Conservation (phyloP, 192 early-diverging fungal genomes). For the Backusella mclennaniae region DNA sequence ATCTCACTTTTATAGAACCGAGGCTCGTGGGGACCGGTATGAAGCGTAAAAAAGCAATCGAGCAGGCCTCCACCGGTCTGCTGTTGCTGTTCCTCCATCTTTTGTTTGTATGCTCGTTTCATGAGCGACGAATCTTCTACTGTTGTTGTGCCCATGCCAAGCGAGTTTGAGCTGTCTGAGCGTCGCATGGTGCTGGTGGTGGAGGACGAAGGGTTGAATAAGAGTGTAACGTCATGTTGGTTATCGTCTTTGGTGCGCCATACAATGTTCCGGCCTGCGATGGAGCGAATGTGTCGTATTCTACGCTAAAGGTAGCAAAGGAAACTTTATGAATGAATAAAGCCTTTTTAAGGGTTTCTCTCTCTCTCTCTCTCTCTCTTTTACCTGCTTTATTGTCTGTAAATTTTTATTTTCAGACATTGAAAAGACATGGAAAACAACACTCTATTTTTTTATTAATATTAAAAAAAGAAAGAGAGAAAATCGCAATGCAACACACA, state of each 20-base stretch:
- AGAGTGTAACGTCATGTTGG: neutral
- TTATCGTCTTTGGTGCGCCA: conserved; percentile 9
- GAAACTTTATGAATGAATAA: neutral
- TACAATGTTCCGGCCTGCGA: conserved; percentile 32
- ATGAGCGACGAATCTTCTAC: conserved; percentile 24
- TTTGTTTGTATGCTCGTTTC: conserved; percentile 18
- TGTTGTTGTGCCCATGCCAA: conserved; percentile 6
- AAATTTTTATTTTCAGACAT: neutral
- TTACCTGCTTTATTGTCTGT: conserved; percentile 5
- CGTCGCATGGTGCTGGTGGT: conserved; percentile 14
- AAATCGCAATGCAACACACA: neutral
- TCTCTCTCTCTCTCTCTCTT: no score
- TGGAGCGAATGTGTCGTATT: conserved; percentile 30
- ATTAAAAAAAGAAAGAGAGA: neutral
- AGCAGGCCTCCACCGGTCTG: conserved; percentile 28
- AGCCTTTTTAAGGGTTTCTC: neutral
- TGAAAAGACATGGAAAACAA: neutral
- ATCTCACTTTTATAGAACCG: conserved; percentile 34
- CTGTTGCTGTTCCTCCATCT: neutral
- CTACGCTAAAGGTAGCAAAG: conserved; percentile 17
- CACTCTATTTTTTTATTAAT: conserved; percentile 9
- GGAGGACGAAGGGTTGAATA: neutral
- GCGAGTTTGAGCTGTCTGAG: conserved; percentile 16
- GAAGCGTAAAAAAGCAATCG: conserved; percentile 44
- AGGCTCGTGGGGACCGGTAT: conserved; percentile 27